Base-by-base conservation (phyloP, 331 rosid species). In the Phaseolus coccineus region DNA sequence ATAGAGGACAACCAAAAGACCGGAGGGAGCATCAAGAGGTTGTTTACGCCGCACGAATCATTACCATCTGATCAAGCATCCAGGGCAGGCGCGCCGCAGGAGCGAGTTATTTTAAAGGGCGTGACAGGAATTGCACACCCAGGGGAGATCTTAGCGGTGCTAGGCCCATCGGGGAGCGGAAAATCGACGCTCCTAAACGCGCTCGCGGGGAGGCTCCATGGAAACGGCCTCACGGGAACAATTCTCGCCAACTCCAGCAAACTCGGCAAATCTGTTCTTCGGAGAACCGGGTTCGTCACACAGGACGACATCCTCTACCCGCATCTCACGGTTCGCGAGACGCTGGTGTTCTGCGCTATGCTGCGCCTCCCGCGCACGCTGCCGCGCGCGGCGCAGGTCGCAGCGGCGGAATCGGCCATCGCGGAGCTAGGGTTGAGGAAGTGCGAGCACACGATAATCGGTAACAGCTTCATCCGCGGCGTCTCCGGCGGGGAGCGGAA, bases 141-240 rank as follows among this genome's bases (percentile, higher is more conserved):
- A 7, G 98, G 98, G 0, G 92, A 94, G 77, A 89, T 90, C 86
- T 85, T 94, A 56, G 96, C 97, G 65, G 72, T 94, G n/a, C 91
- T 94, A 0, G 98, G 98, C 3, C 98, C 98, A 4, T 94, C 98
- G 0, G 98, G 98, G 0, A 94, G 98, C 40, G 98, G 98, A 0
- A 94, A 94, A 85, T 92, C 97, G 0, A 92, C 98, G 76, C 92
- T 94, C 31, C 86, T 94, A 5, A 92, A 92, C 71, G 93, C 96
- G 0, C 81, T 94, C 0, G 87, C 93, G 0, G 98, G 96, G 1
- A 82, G 97, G 25, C 87, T 92, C 62, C 90, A 85, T 30, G 92
- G 89, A 2, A 83, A 86, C 47, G 85, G 85, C 6, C 78, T 90
- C 75, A 82, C 92, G 0, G 98, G 98, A 66, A 74, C 94, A 64